Evolutionary conservation across 148 eudicot species (phyloP), one percentile per base, ranked within the genome.

Genomic region (Chenopodium suecicum): DNA sequence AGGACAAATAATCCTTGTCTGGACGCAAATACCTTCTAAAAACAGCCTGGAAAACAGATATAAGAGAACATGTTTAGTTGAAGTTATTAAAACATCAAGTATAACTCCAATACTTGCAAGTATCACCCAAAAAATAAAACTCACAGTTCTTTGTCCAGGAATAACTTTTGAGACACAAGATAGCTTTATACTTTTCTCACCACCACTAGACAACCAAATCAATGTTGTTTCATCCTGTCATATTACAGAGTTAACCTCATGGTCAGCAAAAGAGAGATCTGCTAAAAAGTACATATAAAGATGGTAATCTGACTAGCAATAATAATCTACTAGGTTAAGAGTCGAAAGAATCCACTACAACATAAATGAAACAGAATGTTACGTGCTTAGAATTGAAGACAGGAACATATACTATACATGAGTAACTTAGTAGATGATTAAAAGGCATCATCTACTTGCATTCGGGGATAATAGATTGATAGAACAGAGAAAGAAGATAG

Each of bases 131-230:
- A 41, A 44, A 2, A 50, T 9, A 50, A 50, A 50, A 81, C 97
- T 91, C 89, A 96, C 99, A 64, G 99, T 96, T 91, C 98, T 89
- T 84, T 94, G 99, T 82, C 99, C 99, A 82, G 95, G 95, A 84
- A 91, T 85, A 81, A 96, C 86, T 90, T 89, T 89, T 41, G 95
- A 91, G 65, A 96, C 94, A 65, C 88, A 86, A 83, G 95, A 87
- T 86, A 96, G 79, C 88, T 94, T 96, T 72, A 96, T 86, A 81
- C 83, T 91, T 83, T 89, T 92, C 78, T 96, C 98, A 77, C 92
- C 90, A 60, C 88, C 89, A 87, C 88, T 86, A 78, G 95, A 92
- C 75, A 92, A 81, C 99, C 99, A 96, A 82, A 94, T 90, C 89
- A 96, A 87, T 79, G 92, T 86, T 67, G 91, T 84, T 89, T 94